These are phyloP conservation scores for Lipomyces lipofer DNA, from an alignment of 805 yeast genomes.

Conservation along the genomic window DNA sequence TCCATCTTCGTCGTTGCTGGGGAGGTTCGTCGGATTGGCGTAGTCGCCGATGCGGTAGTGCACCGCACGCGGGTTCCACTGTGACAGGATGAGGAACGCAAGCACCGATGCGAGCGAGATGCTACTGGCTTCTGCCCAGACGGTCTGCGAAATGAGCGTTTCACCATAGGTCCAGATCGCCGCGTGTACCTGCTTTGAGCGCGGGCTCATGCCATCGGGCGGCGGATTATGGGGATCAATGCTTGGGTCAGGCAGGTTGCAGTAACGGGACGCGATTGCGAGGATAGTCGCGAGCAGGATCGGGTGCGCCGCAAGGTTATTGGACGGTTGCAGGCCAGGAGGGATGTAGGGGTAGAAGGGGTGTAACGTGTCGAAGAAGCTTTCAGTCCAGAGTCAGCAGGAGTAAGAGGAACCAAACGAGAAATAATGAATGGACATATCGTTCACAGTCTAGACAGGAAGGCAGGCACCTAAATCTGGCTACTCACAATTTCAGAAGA, in stretches of 20 bases:
- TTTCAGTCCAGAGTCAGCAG: slow-evolving; percentile 42
- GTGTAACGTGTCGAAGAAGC: slow-evolving; percentile 74
- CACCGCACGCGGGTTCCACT: slow-evolving; percentile 95
- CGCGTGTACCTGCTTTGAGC: slow-evolving; percentile 55
- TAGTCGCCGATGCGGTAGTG: slow-evolving; percentile 71
- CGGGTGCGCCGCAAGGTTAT: slow-evolving; percentile 73
- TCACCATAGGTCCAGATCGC: slow-evolving; percentile 84
- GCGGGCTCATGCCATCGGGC: slow-evolving; percentile 7
- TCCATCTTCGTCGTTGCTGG: slow-evolving; percentile 29
- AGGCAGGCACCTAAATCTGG: no score
- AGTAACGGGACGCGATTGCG: slow-evolving; percentile 79
- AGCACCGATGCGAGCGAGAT: slow-evolving; percentile 83
- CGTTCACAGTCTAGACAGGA: no score
- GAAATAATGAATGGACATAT: background rate
- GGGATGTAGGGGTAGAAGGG: slow-evolving; percentile 92
- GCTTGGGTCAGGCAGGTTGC: slow-evolving; percentile 49
- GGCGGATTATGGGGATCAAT: slow-evolving; percentile 19
- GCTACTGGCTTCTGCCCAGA: slow-evolving; percentile 92
- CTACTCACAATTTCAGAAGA: slow-evolving; percentile 34
- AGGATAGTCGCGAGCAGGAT: slow-evolving; percentile 76
- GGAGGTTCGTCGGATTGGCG: slow-evolving; percentile 57
- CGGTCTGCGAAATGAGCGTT: slow-evolving; percentile 74
- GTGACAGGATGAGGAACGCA: slow-evolving; percentile 81
- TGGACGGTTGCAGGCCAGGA: slow-evolving; percentile 63
- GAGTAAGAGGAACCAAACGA: background rate